These are phyloP conservation scores for Mortierella sp. DNA, from an alignment of 371 early-diverging fungal genomes.

Conservation along the genomic window DNA sequence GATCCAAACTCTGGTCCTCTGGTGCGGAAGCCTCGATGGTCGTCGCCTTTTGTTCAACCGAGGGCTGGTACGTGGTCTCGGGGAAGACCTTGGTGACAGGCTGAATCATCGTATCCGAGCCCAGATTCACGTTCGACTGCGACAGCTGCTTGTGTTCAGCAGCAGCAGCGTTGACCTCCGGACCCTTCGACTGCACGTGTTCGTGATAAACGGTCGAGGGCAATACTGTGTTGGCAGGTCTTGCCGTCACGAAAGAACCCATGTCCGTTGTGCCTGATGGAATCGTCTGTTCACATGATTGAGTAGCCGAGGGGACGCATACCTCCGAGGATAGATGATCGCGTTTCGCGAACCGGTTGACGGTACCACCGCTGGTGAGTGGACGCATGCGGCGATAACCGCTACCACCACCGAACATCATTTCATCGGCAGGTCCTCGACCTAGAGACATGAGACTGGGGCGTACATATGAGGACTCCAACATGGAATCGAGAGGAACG, in stretches of 20 bases:
- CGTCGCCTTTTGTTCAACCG: slow-evolving; percentile 40
- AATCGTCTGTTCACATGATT: slow-evolving; percentile 23
- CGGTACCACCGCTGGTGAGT: background rate
- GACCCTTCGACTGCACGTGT: slow-evolving; percentile 22
- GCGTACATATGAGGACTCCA: background rate
- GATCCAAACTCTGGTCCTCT: slow-evolving; percentile 15
- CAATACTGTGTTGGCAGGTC: slow-evolving; percentile 18
- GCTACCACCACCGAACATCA: background rate
- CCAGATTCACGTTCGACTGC: slow-evolving; percentile 24
- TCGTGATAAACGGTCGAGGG: slow-evolving; percentile 41
- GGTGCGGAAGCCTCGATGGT: slow-evolving; percentile 15
- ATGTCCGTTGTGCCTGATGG: slow-evolving; percentile 18
- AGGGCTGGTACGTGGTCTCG: slow-evolving; percentile 28
- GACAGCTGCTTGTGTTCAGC: slow-evolving; percentile 11
- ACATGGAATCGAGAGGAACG: background rate
- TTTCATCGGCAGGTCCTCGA: background rate
- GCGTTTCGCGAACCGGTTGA: slow-evolving; percentile 10
- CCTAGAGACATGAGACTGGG: background rate
- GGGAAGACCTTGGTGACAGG: slow-evolving; percentile 39
- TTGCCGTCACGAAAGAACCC: slow-evolving; percentile 28
- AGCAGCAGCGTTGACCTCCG: slow-evolving; percentile 23
- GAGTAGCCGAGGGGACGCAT: slow-evolving; percentile 25
- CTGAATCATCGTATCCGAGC: slow-evolving; percentile 27
- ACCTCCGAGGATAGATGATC: background rate
- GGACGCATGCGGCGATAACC: background rate